Base-by-base conservation (phyloP, 2,329 filamentous ascomycete genomes). In the Trichoderma sp. region DNA sequence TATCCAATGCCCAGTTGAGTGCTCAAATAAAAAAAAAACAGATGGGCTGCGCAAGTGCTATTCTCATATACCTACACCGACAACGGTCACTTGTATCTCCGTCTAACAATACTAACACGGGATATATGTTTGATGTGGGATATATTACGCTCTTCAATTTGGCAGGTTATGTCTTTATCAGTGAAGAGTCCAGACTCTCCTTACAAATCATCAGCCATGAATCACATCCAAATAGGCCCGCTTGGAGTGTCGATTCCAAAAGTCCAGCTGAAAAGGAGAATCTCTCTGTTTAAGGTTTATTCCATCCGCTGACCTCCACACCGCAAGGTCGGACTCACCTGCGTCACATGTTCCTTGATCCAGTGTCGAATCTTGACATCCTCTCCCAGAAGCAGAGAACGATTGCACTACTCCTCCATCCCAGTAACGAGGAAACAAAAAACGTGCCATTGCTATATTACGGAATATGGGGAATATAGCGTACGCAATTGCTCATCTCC, bases 201-300 rank as follows among this genome's bases (percentile, higher is more conserved):
- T 85, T 99, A 10, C 95, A 97, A 74, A 92, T 99, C 32, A 84
- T 97, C 30, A 90, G 91, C 67, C 89, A 91, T 1, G 94, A 97
- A 77, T 87, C 87, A 13, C 93, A 97, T 77, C 94, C 93, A 5
- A 94, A 93, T 75, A 89, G 87, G 59, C 91, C 95, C 71, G 91
- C 90, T 73, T 90, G 91, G 79, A 91, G 91, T 2, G 39, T 71
- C 51, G 71, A 74, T 58, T 60, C 72, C 21, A 75, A 69, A 32
- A 74, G 83, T 30, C 88, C 86, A 1, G 89, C 87, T 24, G 86
- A 87, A 0, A 97, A 95, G 77, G 94, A 97, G 80, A 91, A 89
- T 18, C 83, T 96, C 1, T 98, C 93, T 0, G 81, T 97, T 0
- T 97, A 91, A 77, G 94, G 92, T 0, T 81, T 98, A 0, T 96